Conservation (phyloP, 768 basidiomycete species). For the Mycena chlorophos region DNA sequence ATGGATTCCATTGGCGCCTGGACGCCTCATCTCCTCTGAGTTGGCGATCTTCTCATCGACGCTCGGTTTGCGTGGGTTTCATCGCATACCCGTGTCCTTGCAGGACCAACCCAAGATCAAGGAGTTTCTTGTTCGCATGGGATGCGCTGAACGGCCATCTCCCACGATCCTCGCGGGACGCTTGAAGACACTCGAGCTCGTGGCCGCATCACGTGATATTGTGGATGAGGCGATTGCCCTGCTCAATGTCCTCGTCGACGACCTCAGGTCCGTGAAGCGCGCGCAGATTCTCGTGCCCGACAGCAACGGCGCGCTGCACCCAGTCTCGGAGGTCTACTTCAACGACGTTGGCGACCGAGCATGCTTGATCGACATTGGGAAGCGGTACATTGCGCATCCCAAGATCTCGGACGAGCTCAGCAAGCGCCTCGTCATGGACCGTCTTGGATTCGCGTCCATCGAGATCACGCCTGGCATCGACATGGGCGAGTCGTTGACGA, state of each 20-base stretch:
- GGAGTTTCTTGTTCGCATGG: constrained; percentile 33
- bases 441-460: constrained; percentile 35
- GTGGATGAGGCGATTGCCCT: constrained; percentile 30
- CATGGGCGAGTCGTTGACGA: constrained; percentile 45
- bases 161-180: constrained; percentile 29
- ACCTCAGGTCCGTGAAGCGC: constrained; percentile 26
- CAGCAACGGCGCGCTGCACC: constrained; percentile 26
- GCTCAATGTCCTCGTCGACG: constrained; percentile 30
- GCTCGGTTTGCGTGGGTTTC: constrained; percentile 23
- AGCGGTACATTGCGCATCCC: constrained; percentile 32
- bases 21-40: constrained; percentile 30
- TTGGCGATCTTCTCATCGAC: constrained; percentile 24
- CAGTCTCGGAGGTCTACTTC: constrained; percentile 32
- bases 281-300: constrained; percentile 39
- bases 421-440: constrained; percentile 30
- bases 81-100: constrained; percentile 21
- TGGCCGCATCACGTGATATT: constrained; percentile 8
- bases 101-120: constrained; percentile 10
- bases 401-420: constrained; percentile 34
- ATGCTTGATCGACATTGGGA: constrained; percentile 23
- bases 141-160: constrained; percentile 42
- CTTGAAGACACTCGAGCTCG: constrained; percentile 23
- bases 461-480: constrained; percentile 36
- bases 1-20: constrained; percentile 22
- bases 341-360: constrained; percentile 43